These are phyloP conservation scores for Neonectria neomacrospora DNA, from an alignment of 2,329 filamentous ascomycete genomes.

Conservation along the genomic window DNA sequence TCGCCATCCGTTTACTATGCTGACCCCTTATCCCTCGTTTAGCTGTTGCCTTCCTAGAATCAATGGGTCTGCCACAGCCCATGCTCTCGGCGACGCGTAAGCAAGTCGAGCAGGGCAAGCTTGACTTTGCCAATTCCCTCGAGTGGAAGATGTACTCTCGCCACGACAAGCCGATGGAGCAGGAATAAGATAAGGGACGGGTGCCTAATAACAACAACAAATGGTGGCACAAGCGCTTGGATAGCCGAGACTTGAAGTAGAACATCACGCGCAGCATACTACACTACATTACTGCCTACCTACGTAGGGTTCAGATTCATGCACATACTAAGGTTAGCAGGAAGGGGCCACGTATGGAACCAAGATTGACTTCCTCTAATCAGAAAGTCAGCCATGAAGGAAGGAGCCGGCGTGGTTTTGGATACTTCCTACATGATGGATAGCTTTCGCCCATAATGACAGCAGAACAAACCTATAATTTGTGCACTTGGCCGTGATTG, in stretches of 20 bases:
- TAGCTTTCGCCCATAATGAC: background rate
- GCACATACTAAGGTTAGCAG: background rate
- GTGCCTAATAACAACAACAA: slow-evolving; percentile 1
- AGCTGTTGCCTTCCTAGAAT: slow-evolving; percentile 70
- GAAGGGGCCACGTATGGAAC: background rate
- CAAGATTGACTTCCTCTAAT: background rate
- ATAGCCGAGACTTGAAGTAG: background rate
- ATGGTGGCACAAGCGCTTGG: no score
- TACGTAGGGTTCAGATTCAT: background rate
- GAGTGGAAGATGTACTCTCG: slow-evolving; percentile 73
- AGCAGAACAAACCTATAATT: background rate
- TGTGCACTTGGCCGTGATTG: background rate
- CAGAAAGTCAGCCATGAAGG: background rate
- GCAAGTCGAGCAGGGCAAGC: slow-evolving; percentile 69
- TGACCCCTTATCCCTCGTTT: slow-evolving; percentile 16
- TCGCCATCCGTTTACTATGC: slow-evolving; percentile 1
- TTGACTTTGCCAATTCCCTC: slow-evolving; percentile 65
- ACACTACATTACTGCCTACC: background rate
- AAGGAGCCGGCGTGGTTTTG: background rate
- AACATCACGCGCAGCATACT: background rate
- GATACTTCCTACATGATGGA: background rate
- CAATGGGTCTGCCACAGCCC: slow-evolving; percentile 72
- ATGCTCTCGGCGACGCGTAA: slow-evolving; percentile 67
- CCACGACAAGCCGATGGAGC: slow-evolving; percentile 62
- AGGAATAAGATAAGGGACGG: slow-evolving; percentile 9